These are phyloP conservation scores for Rhinocladiella similis DNA, from an alignment of 2,329 filamentous ascomycete species.

Conservation along the genomic window DNA sequence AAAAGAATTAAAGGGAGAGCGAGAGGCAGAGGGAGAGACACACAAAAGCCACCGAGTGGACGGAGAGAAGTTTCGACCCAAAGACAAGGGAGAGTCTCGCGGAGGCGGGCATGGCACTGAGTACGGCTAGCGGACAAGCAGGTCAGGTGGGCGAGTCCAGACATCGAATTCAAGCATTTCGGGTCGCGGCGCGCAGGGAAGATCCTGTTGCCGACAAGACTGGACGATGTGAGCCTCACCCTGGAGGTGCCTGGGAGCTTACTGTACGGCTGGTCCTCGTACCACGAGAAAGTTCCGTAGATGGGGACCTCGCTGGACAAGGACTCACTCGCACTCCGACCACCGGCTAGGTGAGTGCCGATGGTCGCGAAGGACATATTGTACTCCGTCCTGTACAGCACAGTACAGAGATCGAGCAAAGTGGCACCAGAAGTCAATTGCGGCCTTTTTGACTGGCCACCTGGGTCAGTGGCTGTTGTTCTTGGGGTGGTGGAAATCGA, in stretches of 20 bases:
- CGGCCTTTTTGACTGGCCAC: not conserved
- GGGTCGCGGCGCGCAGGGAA: not conserved
- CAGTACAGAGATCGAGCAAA: not conserved
- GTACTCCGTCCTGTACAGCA: too few relatives aligned
- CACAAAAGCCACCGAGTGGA: not conserved
- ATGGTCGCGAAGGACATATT: not conserved
- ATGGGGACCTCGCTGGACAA: too few relatives aligned
- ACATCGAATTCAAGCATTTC: conserved; percentile 3
- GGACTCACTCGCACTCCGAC: too few relatives aligned
- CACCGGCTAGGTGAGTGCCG: not conserved
- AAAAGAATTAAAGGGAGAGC: not conserved
- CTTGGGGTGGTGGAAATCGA: not conserved
- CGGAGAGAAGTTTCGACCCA: not conserved
- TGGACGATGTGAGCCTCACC: too few relatives aligned
- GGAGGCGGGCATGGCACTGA: too few relatives aligned
- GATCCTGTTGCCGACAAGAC: not conserved
- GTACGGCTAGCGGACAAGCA: not conserved
- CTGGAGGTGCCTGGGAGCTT: too few relatives aligned
- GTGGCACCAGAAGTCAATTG: not conserved
- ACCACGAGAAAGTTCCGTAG: too few relatives aligned
- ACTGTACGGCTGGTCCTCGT: too few relatives aligned
- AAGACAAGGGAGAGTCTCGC: not conserved
- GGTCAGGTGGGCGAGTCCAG: not conserved
- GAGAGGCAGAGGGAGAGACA: not conserved
- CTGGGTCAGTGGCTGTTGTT: not conserved